Evolutionary conservation across 1,139 yeast genomes (phyloP).

Genomic region (Blastobotrys proliferans): DNA sequence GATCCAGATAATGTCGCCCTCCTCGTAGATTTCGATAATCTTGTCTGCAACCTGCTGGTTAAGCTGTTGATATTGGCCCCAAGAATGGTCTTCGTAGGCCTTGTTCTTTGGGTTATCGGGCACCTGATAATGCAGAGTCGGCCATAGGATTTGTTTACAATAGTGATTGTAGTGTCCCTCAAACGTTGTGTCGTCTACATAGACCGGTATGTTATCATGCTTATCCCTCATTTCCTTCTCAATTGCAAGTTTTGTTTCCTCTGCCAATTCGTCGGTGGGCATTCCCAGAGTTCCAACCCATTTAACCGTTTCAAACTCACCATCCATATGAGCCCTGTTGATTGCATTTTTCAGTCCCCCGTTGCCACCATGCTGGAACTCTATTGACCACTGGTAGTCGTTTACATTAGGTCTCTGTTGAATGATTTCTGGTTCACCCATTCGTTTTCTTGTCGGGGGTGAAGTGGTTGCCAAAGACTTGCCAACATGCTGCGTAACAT

Average conservation of each 20-base stretch:
- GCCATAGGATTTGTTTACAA: conserved; percentile 95
- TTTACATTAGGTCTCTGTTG: conserved; percentile 46
- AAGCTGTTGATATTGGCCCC: conserved; percentile 75
- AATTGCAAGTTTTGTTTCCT: conserved; percentile 49
- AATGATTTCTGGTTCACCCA: neutral
- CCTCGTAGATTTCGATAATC: conserved; percentile 59
- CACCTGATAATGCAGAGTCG: conserved; percentile 91
- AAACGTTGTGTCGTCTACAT: conserved; percentile 71
- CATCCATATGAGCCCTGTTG: conserved; percentile 51
- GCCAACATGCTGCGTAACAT: conserved; percentile 1
- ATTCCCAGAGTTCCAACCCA: conserved; percentile 93
- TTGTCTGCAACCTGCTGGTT: conserved; percentile 80
- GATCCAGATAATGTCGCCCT: conserved; percentile 78
- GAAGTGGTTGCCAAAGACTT: neutral
- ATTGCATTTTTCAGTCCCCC: conserved; percentile 87
- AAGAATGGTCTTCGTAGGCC: conserved; percentile 92
- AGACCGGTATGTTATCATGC: conserved; percentile 60
- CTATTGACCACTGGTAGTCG: conserved; percentile 71
- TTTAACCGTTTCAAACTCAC: conserved; percentile 45
- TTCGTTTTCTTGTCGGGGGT: neutral
- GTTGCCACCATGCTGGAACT: conserved; percentile 70
- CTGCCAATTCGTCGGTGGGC: conserved; percentile 80
- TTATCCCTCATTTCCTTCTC: conserved; percentile 33
- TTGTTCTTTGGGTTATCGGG: conserved; percentile 94
- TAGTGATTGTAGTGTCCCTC: conserved; percentile 87